Conservation (phyloP, 2,329 filamentous ascomycete species). For the Penicillium sp. region DNA sequence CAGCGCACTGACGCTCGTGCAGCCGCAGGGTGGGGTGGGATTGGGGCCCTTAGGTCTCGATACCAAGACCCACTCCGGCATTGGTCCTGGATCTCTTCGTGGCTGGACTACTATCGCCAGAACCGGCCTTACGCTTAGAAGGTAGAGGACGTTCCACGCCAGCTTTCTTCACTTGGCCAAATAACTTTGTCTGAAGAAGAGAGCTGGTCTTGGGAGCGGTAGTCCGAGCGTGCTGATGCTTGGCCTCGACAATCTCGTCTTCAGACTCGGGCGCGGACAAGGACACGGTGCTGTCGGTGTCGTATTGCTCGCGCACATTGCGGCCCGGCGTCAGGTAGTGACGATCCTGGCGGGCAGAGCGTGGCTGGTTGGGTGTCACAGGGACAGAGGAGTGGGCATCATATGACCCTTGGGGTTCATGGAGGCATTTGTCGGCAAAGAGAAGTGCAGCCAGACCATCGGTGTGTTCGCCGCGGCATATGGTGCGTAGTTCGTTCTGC, state of each 20-base stretch:
- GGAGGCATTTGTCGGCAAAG: conserved; percentile 44
- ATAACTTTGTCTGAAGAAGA: conserved; percentile 64
- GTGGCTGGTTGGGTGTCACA: conserved; percentile 67
- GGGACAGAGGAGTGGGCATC: conserved; percentile 69
- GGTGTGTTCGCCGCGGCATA: conserved; percentile 38
- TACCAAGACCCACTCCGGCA: conserved; percentile 60
- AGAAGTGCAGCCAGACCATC: conserved; percentile 44
- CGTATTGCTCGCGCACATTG: conserved; percentile 60
- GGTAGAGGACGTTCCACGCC: conserved; percentile 43
- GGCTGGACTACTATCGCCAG: conserved; percentile 38
- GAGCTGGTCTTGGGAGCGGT: conserved; percentile 50
- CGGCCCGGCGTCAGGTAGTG: conserved; percentile 63
- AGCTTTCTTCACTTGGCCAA: conserved; percentile 64
- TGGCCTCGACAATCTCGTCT: conserved; percentile 53
- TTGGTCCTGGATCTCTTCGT: conserved; percentile 57
- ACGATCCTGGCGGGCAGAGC: conserved; percentile 54
- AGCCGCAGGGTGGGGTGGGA: background rate
- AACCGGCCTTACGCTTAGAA: conserved; percentile 47
- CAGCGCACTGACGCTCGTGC: conserved; percentile 4
- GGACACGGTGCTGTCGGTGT: conserved; percentile 85
- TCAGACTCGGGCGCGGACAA: conserved; percentile 60
- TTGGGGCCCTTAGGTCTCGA: conserved; percentile 45
- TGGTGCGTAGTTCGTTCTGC: conserved; percentile 52
- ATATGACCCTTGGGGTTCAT: conserved; percentile 23
- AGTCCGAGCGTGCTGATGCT: conserved; percentile 21